These are phyloP conservation scores for Boletus sp. DNA, from an alignment of 1,284 basidiomycete species.

Conservation along the genomic window DNA sequence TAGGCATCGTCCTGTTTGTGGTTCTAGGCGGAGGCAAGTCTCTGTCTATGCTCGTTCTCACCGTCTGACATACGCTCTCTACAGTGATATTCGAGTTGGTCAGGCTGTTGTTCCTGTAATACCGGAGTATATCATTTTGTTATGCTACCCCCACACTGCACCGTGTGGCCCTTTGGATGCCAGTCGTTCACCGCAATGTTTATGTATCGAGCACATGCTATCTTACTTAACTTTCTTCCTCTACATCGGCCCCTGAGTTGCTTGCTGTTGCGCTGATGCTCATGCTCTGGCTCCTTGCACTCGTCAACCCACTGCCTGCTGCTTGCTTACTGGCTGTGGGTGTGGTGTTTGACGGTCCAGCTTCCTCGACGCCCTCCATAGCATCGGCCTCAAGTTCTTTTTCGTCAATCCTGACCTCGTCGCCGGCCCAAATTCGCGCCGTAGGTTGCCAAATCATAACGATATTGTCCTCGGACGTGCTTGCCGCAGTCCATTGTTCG, in stretches of 20 bases:
- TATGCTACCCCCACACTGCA: constrained; percentile 9
- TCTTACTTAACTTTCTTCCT: constrained; percentile 38
- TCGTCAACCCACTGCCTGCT: constrained; percentile 35
- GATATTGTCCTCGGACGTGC: constrained; percentile 85
- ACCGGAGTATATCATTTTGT: constrained; percentile 2
- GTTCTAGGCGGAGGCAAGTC: constrained; percentile 76
- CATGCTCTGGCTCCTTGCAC: constrained; percentile 56
- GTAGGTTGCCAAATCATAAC: constrained; percentile 90
- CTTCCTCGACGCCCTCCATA: constrained; percentile 72
- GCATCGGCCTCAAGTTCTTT: constrained; percentile 75
- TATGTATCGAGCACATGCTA: constrained; percentile 27
- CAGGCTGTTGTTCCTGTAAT: constrained; percentile 65
- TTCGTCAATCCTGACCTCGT: constrained; percentile 77
- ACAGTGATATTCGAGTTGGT: constrained; percentile 75
- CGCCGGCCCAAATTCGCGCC: constrained; percentile 84
- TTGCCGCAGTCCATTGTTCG: constrained; percentile 79
- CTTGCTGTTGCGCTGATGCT: constrained; percentile 52
- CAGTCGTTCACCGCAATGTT: constrained; percentile 17
- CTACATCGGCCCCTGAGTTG: constrained; percentile 44
- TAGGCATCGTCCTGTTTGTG: constrained; percentile 71
- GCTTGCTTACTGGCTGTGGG: constrained; percentile 25
- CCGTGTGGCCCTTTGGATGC: constrained; percentile 14
- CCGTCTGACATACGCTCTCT: constrained; percentile 9
- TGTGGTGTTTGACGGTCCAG: constrained; percentile 28
- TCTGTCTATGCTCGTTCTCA: not conserved